phyloP scores from a whole-genome alignment of 208 protist genomes.

The Angomonas desouzai region DNA sequence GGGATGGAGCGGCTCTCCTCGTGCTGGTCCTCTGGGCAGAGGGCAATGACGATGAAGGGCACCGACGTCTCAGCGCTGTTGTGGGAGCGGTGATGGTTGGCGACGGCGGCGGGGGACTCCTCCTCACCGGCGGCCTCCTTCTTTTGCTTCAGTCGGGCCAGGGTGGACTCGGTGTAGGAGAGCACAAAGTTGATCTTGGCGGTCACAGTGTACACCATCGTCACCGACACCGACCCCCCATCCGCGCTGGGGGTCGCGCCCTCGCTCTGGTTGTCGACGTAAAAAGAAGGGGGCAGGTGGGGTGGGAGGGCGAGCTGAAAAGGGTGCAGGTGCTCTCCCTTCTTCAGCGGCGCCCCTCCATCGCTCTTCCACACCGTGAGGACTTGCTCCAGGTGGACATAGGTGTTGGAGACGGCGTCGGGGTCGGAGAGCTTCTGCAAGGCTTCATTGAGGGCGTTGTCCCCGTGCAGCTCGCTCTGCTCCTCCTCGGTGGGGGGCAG shows the following conservation, averaged over 20 bases:
- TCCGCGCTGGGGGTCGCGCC: background rate
- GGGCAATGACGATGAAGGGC: constrained; percentile 1
- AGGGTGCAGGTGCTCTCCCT: background rate
- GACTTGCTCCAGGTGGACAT: background rate
- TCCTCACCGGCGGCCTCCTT: background rate
- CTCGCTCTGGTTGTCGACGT: background rate
- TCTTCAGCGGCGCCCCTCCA: background rate
- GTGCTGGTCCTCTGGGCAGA: constrained; percentile 5
- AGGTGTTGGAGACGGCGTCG: constrained; percentile 1
- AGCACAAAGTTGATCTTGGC: constrained; percentile 3
- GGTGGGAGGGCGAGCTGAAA: background rate
- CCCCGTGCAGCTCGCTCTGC: background rate
- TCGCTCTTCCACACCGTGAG: constrained; percentile 2
- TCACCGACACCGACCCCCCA: background rate
- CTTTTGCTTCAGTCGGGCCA: background rate
- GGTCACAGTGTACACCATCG: constrained; percentile 1
- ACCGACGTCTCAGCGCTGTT: background rate
- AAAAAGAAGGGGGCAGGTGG: background rate
- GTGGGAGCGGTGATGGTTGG: background rate
- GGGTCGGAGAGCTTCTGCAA: background rate
- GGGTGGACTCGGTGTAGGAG: background rate
- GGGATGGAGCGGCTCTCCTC: constrained; percentile 5
- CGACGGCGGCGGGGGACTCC: background rate
- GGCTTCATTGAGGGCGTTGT: background rate
- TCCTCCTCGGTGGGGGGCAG: background rate